Evolutionary conservation across 805 yeast species (phyloP).

Genomic region (Saccharomyces eubayanus): DNA sequence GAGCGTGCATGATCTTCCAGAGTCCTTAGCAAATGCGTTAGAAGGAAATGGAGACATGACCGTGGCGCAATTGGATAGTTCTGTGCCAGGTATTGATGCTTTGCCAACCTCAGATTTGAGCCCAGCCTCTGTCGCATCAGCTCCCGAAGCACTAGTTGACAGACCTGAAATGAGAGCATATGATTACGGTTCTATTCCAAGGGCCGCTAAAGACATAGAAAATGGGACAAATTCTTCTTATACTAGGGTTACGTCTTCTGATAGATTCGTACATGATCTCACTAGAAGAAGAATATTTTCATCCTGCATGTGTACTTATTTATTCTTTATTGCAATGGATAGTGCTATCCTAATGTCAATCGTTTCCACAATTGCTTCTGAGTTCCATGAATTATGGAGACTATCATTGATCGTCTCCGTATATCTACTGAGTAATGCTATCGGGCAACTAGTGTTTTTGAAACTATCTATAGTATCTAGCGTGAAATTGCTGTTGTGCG

Average conservation of each 20-base stretch:
- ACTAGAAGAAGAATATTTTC: background rate
- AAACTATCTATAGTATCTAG: constrained; percentile 68
- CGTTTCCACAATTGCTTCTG: constrained; percentile 58
- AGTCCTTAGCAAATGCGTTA: background rate
- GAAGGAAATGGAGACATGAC: background rate
- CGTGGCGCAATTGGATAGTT: background rate
- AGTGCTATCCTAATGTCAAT: constrained; percentile 61
- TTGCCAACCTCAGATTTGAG: background rate
- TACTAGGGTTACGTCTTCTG: background rate
- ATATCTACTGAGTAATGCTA: constrained; percentile 58
- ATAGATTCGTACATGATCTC: background rate
- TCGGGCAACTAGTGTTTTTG: constrained; percentile 68
- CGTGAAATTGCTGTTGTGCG: constrained; percentile 42
- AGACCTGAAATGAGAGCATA: background rate
- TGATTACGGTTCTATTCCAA: background rate
- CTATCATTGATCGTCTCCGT: constrained; percentile 71
- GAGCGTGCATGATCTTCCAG: background rate
- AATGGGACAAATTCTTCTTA: background rate
- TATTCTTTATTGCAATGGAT: constrained; percentile 59
- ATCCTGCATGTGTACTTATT: constrained; percentile 6
- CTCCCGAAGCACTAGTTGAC: background rate
- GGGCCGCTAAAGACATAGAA: background rate
- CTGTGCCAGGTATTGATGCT: background rate
- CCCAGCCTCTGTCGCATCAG: background rate
- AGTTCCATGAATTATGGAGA: constrained; percentile 52